These are phyloP conservation scores for Rhizopogon rudus DNA, from an alignment of 768 basidiomycete genomes.

Conservation along the genomic window DNA sequence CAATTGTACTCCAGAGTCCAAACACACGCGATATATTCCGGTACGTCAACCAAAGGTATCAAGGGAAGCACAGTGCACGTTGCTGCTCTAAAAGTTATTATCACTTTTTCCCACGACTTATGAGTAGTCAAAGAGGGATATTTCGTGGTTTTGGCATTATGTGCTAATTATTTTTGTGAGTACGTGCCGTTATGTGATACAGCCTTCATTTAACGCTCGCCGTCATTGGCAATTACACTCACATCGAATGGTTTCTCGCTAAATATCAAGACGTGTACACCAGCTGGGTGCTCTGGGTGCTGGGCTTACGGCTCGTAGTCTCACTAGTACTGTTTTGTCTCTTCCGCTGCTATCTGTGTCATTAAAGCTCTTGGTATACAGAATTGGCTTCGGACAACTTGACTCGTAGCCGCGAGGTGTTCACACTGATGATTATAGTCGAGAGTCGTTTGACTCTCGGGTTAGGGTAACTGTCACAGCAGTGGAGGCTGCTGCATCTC, in stretches of 20 bases:
- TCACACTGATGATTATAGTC: conserved; percentile 20
- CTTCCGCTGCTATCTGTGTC: conserved; percentile 17
- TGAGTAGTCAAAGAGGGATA: no score
- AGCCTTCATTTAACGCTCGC: not conserved
- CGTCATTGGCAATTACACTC: conserved; percentile 15
- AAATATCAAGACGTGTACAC: not conserved
- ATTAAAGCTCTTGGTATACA: no score
- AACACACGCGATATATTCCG: no score
- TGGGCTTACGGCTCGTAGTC: conserved; percentile 1
- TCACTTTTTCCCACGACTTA: no score
- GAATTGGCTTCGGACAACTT: no score
- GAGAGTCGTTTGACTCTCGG: conserved; percentile 18
- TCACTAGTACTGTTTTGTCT: conserved; percentile 9
- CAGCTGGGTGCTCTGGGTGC: conserved; percentile 10
- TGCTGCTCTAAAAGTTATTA: no score
- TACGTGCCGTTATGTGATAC: no score
- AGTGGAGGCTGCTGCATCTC: conserved; percentile 15
- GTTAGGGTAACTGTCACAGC: conserved; percentile 3
- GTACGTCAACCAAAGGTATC: no score
- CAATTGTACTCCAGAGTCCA: no score
- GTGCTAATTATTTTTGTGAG: no score
- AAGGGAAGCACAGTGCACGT: no score
- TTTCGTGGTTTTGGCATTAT: no score
- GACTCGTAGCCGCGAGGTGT: not conserved
- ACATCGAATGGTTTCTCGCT: conserved; percentile 8